Evolutionary conservation across 352 stramenopile genomes (phyloP).

Genomic region (Phytophthora tubulina): DNA sequence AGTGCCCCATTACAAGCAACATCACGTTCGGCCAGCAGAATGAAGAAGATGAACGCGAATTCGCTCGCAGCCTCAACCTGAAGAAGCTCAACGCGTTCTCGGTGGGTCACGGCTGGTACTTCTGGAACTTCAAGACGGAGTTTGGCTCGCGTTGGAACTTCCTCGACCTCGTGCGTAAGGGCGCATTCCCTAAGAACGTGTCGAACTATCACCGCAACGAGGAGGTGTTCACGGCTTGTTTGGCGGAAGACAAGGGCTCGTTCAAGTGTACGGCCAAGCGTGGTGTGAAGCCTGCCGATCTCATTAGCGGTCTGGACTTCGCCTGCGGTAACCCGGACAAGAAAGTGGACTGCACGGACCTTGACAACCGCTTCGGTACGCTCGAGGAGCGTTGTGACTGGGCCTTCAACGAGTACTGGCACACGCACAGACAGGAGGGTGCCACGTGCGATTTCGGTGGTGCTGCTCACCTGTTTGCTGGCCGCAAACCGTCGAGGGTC

Average conservation of each 20-base stretch:
- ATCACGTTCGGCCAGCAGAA: conserved; percentile 81
- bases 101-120: conserved; percentile 94
- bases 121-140: conserved; percentile 63
- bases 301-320: conserved; percentile 65
- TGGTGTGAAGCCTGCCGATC: conserved; percentile 57
- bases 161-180: conserved; percentile 68
- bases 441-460: conserved; percentile 84
- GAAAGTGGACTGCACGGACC: conserved; percentile 57
- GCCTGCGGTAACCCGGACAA: conserved; percentile 56
- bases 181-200: conserved; percentile 78
- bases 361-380: conserved; percentile 56
- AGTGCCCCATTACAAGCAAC: conserved; percentile 74
- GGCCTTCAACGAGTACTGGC: conserved; percentile 70
- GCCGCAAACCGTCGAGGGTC: conserved; percentile 9
- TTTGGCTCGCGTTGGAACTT: conserved; percentile 93
- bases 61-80: conserved; percentile 80
- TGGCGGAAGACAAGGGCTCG: conserved; percentile 75
- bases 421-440: conserved; percentile 60
- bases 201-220: conserved; percentile 57
- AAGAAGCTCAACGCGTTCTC: conserved; percentile 95
- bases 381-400: conserved; percentile 61
- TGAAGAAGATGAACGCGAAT: conserved; percentile 80
- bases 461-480: conserved; percentile 59
- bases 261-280: conserved; percentile 76
- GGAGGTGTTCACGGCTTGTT: conserved; percentile 67